phyloP scores from a whole-genome alignment of 140 eudicot genomes.

The Bidens hawaiensis region DNA sequence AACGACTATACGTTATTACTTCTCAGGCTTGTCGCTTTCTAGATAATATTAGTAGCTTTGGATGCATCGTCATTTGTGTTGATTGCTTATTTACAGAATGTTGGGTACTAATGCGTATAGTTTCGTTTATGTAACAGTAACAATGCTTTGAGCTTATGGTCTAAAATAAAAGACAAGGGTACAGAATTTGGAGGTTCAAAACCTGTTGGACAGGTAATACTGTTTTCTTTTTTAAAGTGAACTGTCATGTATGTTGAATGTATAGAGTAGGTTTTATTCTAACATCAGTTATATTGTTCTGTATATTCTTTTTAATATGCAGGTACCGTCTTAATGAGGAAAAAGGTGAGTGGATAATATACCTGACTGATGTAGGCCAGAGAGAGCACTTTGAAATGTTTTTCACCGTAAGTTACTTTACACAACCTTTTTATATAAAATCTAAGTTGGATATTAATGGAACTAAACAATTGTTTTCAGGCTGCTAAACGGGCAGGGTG shows the following conservation, averaged over 20 bases:
- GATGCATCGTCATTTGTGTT: not conserved
- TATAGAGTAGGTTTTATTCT: not conserved
- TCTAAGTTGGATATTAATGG: not conserved
- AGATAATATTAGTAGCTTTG: not conserved
- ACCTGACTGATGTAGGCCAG: conserved; percentile 94
- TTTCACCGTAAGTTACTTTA: conserved; percentile 61
- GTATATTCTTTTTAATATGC: not conserved
- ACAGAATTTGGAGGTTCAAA: conserved; percentile 61
- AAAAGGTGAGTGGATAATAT: conserved; percentile 85
- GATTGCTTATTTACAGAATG: not conserved
- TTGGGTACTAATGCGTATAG: conserved; percentile 11
- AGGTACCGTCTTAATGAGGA: conserved; percentile 97
- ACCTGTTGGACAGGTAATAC: conserved; percentile 66
- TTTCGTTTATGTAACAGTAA: conserved; percentile 42
- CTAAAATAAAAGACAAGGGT: no score
- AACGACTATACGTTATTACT: no score
- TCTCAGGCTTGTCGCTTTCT: not conserved
- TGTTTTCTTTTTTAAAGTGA: not conserved
- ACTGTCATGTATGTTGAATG: not conserved
- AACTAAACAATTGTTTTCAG: conserved; percentile 29
- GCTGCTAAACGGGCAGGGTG: conserved; percentile 93
- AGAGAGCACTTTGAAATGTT: conserved; percentile 92
- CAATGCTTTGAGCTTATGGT: conserved; percentile 87
- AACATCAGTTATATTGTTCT: conserved; percentile 7
- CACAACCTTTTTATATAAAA: not conserved